Evolutionary conservation across 176 grass and related monocot genomes (phyloP).

Genomic region (Bromus sterilis): DNA sequence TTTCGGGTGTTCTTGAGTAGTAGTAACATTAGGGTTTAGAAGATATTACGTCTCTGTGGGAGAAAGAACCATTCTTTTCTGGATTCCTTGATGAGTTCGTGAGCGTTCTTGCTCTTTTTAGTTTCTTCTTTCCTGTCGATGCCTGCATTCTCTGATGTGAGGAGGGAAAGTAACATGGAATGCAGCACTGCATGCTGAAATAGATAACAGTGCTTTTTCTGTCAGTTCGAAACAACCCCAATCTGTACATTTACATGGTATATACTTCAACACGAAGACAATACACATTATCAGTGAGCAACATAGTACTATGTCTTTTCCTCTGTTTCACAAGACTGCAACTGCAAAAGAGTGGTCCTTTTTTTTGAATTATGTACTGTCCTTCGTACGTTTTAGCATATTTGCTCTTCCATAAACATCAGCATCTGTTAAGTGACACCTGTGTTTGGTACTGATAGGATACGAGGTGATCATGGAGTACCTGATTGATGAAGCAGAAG

Average conservation of each 20-base stretch:
- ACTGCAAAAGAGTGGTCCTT: no score
- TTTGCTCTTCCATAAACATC: neutral
- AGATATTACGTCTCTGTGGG: neutral
- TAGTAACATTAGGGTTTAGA: neutral
- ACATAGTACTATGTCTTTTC: neutral
- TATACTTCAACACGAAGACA: neutral
- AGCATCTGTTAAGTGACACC: neutral
- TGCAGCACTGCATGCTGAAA: neutral
- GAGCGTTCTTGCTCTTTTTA: neutral
- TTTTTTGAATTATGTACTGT: no score
- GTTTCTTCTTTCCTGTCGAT: neutral
- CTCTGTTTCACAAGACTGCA: no score
- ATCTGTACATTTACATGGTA: neutral
- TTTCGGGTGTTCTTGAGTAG: neutral
- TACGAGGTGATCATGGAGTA: conserved; percentile 17
- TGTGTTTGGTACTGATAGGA: neutral
- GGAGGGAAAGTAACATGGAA: neutral
- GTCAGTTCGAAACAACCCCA: neutral
- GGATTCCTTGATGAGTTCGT: neutral
- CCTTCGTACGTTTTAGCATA: neutral
- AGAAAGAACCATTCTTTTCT: neutral
- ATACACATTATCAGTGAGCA: neutral
- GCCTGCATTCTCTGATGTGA: neutral
- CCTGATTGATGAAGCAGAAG: conserved; percentile 9
- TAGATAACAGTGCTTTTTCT: neutral